These are phyloP conservation scores for Ophiostoma ips DNA, from an alignment of 2,329 filamentous ascomycete genomes.

Conservation along the genomic window DNA sequence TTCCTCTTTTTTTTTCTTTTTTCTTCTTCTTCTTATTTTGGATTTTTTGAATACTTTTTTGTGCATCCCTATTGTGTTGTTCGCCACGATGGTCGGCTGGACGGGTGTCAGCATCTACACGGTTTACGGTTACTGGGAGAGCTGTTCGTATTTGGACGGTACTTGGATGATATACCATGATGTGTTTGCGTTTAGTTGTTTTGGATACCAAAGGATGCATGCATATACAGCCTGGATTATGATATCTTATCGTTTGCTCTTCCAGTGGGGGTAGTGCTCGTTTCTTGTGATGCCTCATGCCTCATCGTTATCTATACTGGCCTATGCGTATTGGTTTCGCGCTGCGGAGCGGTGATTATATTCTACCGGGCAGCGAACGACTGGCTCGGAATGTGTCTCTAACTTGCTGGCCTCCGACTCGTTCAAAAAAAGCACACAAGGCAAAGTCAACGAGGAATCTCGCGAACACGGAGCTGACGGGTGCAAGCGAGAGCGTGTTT, in stretches of 20 bases:
- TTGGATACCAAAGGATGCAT: slow-evolving; percentile 9
- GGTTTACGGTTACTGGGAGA: background rate
- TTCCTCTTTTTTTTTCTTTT: background rate
- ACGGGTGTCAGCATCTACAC: background rate
- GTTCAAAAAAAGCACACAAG: no score
- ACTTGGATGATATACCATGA: slow-evolving; percentile 4
- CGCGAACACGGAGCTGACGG: background rate
- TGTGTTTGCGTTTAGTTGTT: slow-evolving; percentile 5
- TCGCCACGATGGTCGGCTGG: background rate
- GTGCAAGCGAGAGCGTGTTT: background rate
- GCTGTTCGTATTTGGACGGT: background rate
- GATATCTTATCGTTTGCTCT: background rate
- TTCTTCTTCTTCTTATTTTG: background rate
- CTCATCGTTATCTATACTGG: no score
- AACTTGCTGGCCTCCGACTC: no score
- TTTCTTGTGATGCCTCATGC: background rate
- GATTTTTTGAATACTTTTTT: background rate
- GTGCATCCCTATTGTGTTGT: background rate
- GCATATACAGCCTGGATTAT: slow-evolving; percentile 3
- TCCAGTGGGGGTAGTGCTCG: no score
- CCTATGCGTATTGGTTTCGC: no score
- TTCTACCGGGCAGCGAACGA: no score
- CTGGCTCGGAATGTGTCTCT: no score
- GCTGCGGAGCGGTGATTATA: no score
- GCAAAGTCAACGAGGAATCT: no score